Base-by-base conservation (phyloP, 176 grass and related monocot species). In the Hyparrhenia diplandra region DNA sequence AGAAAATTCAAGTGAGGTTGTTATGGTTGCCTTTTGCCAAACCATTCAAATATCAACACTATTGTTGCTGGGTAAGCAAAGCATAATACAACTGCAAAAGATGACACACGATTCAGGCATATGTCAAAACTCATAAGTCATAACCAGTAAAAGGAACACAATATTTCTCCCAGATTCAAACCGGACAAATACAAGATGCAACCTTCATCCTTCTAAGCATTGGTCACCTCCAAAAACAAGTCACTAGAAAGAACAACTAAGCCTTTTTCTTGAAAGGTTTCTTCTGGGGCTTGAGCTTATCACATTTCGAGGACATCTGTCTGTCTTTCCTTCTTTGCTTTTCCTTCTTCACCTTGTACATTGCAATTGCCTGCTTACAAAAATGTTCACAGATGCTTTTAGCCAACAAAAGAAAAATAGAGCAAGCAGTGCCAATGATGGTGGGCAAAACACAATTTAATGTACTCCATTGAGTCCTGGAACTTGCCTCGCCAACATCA, bases 271-370 rank as follows among this genome's bases (percentile, higher is more conserved):
- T n/a, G n/a, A n/a, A n/a, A n/a, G n/a, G n/a, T n/a, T n/a, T n/a
- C n/a, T n/a, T n/a, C n/a, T n/a, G 85, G 2, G 82, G 42, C 69
- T 90, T 90, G 18, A 88, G 68, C 64, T 88, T 94, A 72, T 49
- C 79, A 31, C 82, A 76, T 69, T 70, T 83, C 1, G 71, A 78
- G 37, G 55, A 80, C 9, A 52, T 52, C 14, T 83, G 55, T 51
- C 42, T 85, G 20, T 90, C 85, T 73, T 62, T 94, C 64, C 61
- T 90, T 46, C 91, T 83, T 77, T 88, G 88, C 82, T 86, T 94
- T 57, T 94, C 91, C 46, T 90, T 94, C 82, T 90, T 94, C 43
- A 88, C 85, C n/a, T 90, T 94, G 60, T 83, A 90, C 87, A 93
- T 90, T 6, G 87, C 83, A 75, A 93, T 88, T 64, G 91, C 91